Evolutionary conservation across 352 stramenopile genomes (phyloP), one percentile per base, ranked within the genome.

Genomic region (Pythium rishiriense): DNA sequence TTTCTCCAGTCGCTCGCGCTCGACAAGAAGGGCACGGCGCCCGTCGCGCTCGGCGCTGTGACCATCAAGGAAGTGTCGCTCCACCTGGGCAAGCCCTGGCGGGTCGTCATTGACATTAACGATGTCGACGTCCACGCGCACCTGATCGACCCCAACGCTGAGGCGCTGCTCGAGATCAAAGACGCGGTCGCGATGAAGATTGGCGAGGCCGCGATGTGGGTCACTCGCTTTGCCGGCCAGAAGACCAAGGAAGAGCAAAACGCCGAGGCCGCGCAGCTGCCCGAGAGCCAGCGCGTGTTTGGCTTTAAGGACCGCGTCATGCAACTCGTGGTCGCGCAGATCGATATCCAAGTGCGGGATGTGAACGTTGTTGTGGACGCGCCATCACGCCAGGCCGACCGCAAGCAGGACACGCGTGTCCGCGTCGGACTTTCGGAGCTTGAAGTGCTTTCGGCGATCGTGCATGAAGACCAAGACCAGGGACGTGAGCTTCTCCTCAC

Each of bases 291-390:
- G 28, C 46, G 48, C 10, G 35, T 57, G 47, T 72, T 68, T 60
- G 58, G 47, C 15, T 62, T 74, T 25, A 74, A 74, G 53, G 68
- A 74, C 60, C 68, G 68, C 39, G 43, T 74, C 4, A 64, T 74
- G 56, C 68, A 74, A 33, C 59, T 68, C 25, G 59, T 74, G 9
- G 58, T 74, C 15, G 68, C 63, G 29, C 68, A 72, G 41, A 68
- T 74, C 41, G 67, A 62, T 21, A 61, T 72, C n/a, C 65, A 68
- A 55, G 48, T 72, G 4, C 58, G 57, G 17, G 49, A 61, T 22
- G 56, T 72, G 46, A 64, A 64, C 11, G 53, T 72, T 3, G 48
- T 58, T 1, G 53, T 67, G n/a, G 55, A 67, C 33, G 53, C 58
- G 41, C 49, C 47, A 24, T 45, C 64, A 42, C 53, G 41, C 6